Evolutionary conservation across 352 stramenopile species (phyloP), one percentile per base, ranked within the genome.

Genomic region (Phytophthora vignae): DNA sequence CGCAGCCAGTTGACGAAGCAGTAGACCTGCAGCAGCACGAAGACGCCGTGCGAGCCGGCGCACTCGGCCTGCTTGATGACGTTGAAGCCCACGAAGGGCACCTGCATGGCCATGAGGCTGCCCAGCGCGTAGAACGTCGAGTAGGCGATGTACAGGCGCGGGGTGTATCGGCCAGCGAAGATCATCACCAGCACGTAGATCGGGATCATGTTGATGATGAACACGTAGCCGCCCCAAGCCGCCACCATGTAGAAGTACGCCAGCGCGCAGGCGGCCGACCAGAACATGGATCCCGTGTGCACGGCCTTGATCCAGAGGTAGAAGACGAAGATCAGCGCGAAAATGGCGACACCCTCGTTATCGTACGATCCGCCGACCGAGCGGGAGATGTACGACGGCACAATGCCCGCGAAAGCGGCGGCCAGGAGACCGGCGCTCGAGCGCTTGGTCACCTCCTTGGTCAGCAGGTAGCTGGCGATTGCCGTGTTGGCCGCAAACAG

Each of bases 181-280:
- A 99, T 84, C 73, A 99, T 91, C 48, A 94, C 77, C 12, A 98
- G 77, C 40, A 98, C 96, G 85, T 99, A 98, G 59, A 98, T 96
- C 38, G 96, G 97, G 64, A 99, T 96, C 73, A 99, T 94, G 85
- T 99, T 99, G 79, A 99, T 95, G 63, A 99, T 99, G 83, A 99
- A 99, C 17, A 99, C 94, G 83, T 99, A 99, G 38, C 97, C 97
- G 58, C 97, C 97, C 97, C 97, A 99, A 7, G 96, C 90, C 4
- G 95, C 93, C 17, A 98, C 97, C 92, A 98, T 97, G 88, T 99
- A 99, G 77, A 99, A 98, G 86, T 99, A 99, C 12, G 88, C 84
- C 15, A 99, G 90, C 68, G 86, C 85, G 64, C 85, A 95, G 46
- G 69, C 82, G 17, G 84, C 89, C 15, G 85, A 88, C 84, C 83